Percentiles rank a stretch among this genome's conserved stretches.
These are phyloP conservation scores for Collybia mongolica DNA, from an alignment of 768 basidiomycete species.

Conservation along the genomic window DNA sequence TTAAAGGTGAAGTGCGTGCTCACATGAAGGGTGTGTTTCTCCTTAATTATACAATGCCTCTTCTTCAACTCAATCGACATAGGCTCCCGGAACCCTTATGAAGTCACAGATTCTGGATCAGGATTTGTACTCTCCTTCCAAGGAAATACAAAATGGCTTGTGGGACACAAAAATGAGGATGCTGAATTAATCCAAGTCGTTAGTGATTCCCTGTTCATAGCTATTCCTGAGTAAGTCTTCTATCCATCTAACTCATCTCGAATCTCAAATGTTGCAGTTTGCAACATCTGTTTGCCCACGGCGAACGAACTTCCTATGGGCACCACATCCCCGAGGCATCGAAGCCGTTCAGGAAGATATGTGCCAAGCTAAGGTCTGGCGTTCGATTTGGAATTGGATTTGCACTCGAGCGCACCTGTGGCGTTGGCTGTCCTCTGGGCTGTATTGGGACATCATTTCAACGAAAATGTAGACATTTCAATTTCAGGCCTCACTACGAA, in stretches of 20 bases:
- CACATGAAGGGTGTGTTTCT: slow-evolving; percentile 76
- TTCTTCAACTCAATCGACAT: slow-evolving; percentile 2
- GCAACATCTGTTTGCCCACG: slow-evolving; percentile 17
- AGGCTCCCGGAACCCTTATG: slow-evolving; percentile 86
- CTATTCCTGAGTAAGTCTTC: slow-evolving; percentile 77
- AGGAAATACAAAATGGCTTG: slow-evolving; percentile 66
- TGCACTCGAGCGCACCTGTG: slow-evolving; percentile 80
- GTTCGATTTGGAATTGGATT: slow-evolving; percentile 87
- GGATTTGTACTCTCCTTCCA: slow-evolving; percentile 88
- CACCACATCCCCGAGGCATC: slow-evolving; percentile 15
- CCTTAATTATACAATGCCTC: background rate
- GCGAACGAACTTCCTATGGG: slow-evolving; percentile 13
- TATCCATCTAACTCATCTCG: background rate
- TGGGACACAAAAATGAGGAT: slow-evolving; percentile 71
- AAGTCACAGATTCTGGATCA: slow-evolving; percentile 66
- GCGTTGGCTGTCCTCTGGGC: slow-evolving; percentile 51
- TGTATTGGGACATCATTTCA: slow-evolving; percentile 67
- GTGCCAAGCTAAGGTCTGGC: slow-evolving; percentile 81
- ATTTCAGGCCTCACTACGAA: slow-evolving; percentile 78
- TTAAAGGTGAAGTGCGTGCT: slow-evolving; percentile 69
- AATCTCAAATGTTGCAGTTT: slow-evolving; percentile 12
- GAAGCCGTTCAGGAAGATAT: slow-evolving; percentile 61
- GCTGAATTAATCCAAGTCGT: slow-evolving; percentile 79
- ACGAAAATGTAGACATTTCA: slow-evolving; percentile 76
- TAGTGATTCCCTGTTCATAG: slow-evolving; percentile 78